Conservation (phyloP, 106 monocot genomes). For the Dioscorea dumetorum region DNA sequence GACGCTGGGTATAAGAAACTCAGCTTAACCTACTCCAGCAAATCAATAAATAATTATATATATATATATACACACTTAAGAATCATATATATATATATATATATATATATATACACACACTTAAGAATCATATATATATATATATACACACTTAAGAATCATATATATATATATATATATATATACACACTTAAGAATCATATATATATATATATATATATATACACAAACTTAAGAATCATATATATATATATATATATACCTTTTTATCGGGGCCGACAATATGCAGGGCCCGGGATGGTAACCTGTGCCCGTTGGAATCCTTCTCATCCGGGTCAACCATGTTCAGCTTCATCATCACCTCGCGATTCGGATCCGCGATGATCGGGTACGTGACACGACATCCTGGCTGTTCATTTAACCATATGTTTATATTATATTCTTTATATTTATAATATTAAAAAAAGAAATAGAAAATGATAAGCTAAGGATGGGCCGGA, state of each 20-base stretch:
- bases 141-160: slow-evolving; percentile 9
- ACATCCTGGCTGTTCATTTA: slow-evolving; percentile 27
- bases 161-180: too few species aligned
- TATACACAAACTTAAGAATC: too few species aligned
- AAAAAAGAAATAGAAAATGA: not conserved
- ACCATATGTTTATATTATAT: too few species aligned
- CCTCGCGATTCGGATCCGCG: slow-evolving; percentile 40
- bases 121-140: too few species aligned
- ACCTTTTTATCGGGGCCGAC: slow-evolving; percentile 58
- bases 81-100: too few species aligned
- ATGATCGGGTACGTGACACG: slow-evolving; percentile 50
- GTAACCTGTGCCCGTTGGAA: slow-evolving; percentile 20
- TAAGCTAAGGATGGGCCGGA: not conserved
- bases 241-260: too few species aligned
- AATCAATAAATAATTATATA: not conserved
- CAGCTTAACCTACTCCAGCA: slow-evolving; percentile 33
- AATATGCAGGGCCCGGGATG: slow-evolving; percentile 65
- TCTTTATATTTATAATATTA: not conserved
- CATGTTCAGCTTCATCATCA: slow-evolving; percentile 73
- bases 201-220: too few species aligned
- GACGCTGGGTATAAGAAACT: slow-evolving; percentile 71
- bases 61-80: slow-evolving; percentile 14
- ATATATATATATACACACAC: slow-evolving; percentile 11
- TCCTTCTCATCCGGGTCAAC: slow-evolving; percentile 66
- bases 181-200: too few species aligned